Evolutionary conservation across 2,329 filamentous ascomycete species (phyloP).

Genomic region (Microcera coccophila): DNA sequence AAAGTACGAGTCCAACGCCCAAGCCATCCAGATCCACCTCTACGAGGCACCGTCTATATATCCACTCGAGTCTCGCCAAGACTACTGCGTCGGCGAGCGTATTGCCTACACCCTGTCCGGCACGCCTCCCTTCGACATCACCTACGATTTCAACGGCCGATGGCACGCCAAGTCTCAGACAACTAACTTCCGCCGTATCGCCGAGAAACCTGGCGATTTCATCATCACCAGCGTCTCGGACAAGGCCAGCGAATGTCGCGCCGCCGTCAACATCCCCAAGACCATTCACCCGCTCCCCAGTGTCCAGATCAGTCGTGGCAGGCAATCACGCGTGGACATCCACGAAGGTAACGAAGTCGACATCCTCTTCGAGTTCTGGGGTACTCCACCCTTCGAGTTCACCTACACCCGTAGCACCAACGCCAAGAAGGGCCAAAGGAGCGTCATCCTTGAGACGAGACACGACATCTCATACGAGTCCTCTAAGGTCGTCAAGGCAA

Average conservation of each 20-base stretch:
- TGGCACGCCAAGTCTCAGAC: constrained; percentile 75
- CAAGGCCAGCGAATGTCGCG: constrained; percentile 81
- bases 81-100: constrained; percentile 95
- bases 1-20: constrained; percentile 65
- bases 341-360: constrained; percentile 95
- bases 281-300: constrained; percentile 88
- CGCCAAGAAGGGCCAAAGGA: constrained; percentile 71
- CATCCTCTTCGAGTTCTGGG: constrained; percentile 91
- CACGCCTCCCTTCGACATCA: constrained; percentile 85
- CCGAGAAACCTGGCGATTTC: constrained; percentile 86
- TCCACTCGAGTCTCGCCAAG: constrained; percentile 73
- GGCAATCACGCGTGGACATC: constrained; percentile 79
- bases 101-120: constrained; percentile 90
- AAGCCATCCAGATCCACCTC: constrained; percentile 83
- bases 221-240: constrained; percentile 83
- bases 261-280: constrained; percentile 72
- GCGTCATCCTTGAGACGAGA: constrained; percentile 81
- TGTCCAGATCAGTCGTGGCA: constrained; percentile 83
- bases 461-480: constrained; percentile 82
- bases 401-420: constrained; percentile 93
- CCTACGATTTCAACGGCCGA: constrained; percentile 81
- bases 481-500: constrained; percentile 76
- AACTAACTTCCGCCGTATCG: constrained; percentile 87
- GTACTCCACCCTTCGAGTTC: constrained; percentile 94
- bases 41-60: constrained; percentile 91